phyloP scores from a whole-genome alignment of 495 filamentous ascomycete genomes.

The Neurospora sp. region DNA sequence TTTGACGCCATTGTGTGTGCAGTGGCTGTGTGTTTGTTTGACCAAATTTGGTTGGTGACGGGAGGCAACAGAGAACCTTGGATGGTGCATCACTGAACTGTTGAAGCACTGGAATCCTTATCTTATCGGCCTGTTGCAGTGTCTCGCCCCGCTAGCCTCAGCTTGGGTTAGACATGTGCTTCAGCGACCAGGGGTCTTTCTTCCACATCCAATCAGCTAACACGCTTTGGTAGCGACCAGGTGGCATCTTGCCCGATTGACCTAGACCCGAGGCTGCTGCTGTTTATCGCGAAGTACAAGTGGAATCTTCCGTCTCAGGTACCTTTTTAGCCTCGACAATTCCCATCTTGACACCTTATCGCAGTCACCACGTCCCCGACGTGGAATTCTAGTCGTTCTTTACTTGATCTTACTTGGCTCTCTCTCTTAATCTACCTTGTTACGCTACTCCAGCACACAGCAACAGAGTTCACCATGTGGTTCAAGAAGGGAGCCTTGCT shows the following conservation, averaged over 20 bases:
- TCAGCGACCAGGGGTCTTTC: neutral
- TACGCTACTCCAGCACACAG: neutral
- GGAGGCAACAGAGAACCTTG: neutral
- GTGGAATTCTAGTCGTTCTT: constrained; percentile 4
- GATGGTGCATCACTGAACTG: neutral
- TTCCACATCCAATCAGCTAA: neutral
- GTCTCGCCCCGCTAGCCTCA: neutral
- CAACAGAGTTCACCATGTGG: constrained; percentile 24
- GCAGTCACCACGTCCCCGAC: neutral
- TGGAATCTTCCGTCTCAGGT: neutral
- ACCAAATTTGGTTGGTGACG: neutral
- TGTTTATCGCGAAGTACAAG: constrained; percentile 10
- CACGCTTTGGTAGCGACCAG: neutral
- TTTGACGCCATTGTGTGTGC: constrained; percentile 40
- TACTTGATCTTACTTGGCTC: neutral
- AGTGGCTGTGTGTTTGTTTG: neutral
- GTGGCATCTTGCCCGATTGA: neutral
- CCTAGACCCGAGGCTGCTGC: constrained; percentile 6
- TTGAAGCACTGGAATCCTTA: constrained; percentile 14
- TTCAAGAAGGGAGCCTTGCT: constrained; percentile 28
- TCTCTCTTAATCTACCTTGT: neutral
- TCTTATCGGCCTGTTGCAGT: constrained; percentile 14
- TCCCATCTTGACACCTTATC: neutral
- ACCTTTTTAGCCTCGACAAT: neutral
- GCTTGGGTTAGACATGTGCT: neutral